phyloP scores from a whole-genome alignment of 192 early-diverging fungal species.

The Dissophora globulifera region DNA sequence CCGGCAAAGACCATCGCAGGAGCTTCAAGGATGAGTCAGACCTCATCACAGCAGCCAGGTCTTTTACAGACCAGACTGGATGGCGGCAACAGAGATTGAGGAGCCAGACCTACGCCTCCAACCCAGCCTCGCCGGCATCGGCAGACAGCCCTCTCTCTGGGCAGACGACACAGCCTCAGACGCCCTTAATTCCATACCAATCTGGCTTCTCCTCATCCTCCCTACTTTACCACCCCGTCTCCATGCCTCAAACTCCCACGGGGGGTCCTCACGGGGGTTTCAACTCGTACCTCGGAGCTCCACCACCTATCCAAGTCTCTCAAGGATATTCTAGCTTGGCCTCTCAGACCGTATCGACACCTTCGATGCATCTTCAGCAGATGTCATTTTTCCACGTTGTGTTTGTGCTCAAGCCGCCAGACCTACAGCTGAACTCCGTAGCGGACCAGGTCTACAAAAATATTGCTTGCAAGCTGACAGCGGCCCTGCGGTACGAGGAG shows the following conservation, averaged over 20 bases:
- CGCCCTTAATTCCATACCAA: conserved; percentile 17
- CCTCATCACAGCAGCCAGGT: conserved; percentile 12
- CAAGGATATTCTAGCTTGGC: conserved; percentile 8
- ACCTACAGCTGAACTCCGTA: conserved; percentile 64
- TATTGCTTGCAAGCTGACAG: conserved; percentile 74
- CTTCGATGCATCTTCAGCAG: conserved; percentile 32
- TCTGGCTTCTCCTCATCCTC: conserved; percentile 22
- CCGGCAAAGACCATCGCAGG: conserved; percentile 25
- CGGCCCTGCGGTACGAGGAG: conserved; percentile 84
- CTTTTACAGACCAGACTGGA: conserved; percentile 22
- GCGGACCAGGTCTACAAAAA: conserved; percentile 77
- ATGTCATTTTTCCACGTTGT: conserved; percentile 86
- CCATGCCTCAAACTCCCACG: conserved; percentile 51
- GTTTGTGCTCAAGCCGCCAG: conserved; percentile 70
- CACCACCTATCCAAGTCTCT: conserved; percentile 37
- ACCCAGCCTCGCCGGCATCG: conserved; percentile 14
- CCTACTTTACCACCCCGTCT: conserved; percentile 35
- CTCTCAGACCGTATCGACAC: conserved; percentile 19
- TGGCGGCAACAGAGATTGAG: conserved; percentile 39
- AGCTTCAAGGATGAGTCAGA: conserved; percentile 38
- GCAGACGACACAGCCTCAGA: conserved; percentile 29
- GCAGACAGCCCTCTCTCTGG: conserved; percentile 20
- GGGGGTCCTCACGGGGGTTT: conserved; percentile 12
- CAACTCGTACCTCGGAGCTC: conserved; percentile 10
- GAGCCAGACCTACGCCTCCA: conserved; percentile 43